Conservation (phyloP, 225 moss, liverwort and hornwort species). For the Lunularia cruciata region DNA sequence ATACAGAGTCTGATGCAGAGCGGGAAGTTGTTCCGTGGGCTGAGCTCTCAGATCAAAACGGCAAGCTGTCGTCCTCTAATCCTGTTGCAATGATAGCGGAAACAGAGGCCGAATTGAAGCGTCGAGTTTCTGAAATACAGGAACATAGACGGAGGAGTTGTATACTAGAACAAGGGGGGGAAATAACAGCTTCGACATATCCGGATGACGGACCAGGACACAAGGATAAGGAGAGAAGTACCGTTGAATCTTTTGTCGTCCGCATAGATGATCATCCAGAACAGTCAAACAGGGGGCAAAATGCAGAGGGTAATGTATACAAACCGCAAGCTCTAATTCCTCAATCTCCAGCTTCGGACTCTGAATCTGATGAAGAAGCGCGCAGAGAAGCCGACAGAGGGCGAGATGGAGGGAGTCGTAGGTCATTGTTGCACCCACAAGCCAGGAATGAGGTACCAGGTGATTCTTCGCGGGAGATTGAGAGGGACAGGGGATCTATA, state of each 20-base stretch:
- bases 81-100: conserved; percentile 6
- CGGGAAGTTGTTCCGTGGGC: conserved; percentile 26
- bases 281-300: conserved; percentile 14
- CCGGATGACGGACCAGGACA: conserved; percentile 16
- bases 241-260: not conserved
- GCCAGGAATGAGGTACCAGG: conserved; percentile 24
- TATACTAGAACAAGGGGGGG: not conserved
- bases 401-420: not conserved
- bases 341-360: conserved; percentile 1
- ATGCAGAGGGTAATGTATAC: conserved; percentile 8
- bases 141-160: not conserved
- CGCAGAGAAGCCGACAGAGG: conserved; percentile 3
- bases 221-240: conserved; percentile 12
- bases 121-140: conserved; percentile 8
- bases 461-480: conserved; percentile 30
- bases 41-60: conserved; percentile 23
- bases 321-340: conserved; percentile 19
- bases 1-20: conserved; percentile 36
- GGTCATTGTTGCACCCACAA: conserved; percentile 18
- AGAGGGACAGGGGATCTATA: not conserved
- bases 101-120: conserved; percentile 10
- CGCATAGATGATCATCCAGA: conserved; percentile 4
- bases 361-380: conserved; percentile 13
- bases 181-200: conserved; percentile 1
- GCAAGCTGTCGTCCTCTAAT: conserved; percentile 2